Evolutionary conservation across 1,139 yeast species (phyloP), one percentile per base, ranked within the genome.

Genomic region (Hanseniaspora uvarum): DNA sequence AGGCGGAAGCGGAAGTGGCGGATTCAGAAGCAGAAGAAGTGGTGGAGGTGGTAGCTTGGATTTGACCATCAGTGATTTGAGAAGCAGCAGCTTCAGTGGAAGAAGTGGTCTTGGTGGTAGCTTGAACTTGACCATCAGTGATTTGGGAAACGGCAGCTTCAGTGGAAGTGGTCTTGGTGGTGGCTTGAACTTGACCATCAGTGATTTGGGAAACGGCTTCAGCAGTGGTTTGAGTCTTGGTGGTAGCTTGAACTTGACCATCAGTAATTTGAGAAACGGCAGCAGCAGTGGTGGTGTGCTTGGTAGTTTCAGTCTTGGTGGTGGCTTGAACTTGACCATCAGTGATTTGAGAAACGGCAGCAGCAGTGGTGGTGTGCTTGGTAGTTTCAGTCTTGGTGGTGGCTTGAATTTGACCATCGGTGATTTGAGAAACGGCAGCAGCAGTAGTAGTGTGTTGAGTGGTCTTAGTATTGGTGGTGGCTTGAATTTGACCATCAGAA

Each of bases 401-500:
- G 50, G 73, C 74, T 63, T 71, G 74, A 57, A 70, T 64, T 63
- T 71, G 74, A 58, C 74, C 74, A 56, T 71, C 75, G 57, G 65
- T 62, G 51, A 69, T 69, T 58, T 70, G 72, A 16, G 71, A 60
- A 46, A 64, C 64, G 34, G 61, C 66, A n/a, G 66, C 61, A 11
- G 65, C 60, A 44, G 58, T 70, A 60, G 70, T 63, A 59, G 53
- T 36, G 36, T 65, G 69, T 40, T 68, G 67, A 63, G 72, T 66
- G 59, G 70, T 43, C 48, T 45, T 71, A 57, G 70, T 69, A 55
- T 33, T 23, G 71, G 65, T 61, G 19, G 55, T 21, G 58, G 74
- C 78, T 69, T 75, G 82, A 59, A 77, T 70, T 69, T 78, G 83
- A 59, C 82, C 82, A 59, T 78, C 82, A 57, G 72, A 71, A 56